Percentiles rank a stretch among this genome's conserved stretches.
Evolutionary conservation across 2,329 filamentous ascomycete species (phyloP).

Genomic region (Colletotrichum sansevieriae): DNA sequence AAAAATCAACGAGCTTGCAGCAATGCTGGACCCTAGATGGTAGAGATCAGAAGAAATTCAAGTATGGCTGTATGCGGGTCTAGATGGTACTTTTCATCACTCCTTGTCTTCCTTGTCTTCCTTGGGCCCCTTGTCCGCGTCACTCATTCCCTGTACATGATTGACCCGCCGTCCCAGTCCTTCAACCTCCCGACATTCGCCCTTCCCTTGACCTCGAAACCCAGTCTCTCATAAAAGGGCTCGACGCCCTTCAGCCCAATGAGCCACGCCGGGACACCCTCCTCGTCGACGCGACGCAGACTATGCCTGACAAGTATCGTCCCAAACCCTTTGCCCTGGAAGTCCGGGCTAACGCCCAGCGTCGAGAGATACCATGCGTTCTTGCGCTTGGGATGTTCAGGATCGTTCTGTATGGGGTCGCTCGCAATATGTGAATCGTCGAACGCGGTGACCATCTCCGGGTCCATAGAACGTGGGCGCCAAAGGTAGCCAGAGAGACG

Average conservation of each 20-base stretch:
- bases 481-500: constrained; percentile 46
- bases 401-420: constrained; percentile 44
- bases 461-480: constrained; percentile 45
- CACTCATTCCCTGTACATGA: constrained; percentile 55
- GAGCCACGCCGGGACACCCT: constrained; percentile 50
- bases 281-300: constrained; percentile 47
- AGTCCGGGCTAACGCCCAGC: constrained; percentile 49
- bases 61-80: background rate
- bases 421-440: constrained; percentile 46
- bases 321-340: constrained; percentile 51
- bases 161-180: constrained; percentile 52
- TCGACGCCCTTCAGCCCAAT: constrained; percentile 50
- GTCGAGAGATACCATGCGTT: constrained; percentile 53
- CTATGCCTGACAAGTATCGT: constrained; percentile 49
- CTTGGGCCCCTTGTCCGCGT: background rate
- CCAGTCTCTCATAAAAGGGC: constrained; percentile 50
- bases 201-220: constrained; percentile 52
- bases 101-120: background rate
- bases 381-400: constrained; percentile 47
- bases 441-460: constrained; percentile 44
- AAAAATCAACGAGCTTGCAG: too few species aligned
- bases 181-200: constrained; percentile 53
- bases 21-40: background rate
- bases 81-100: background rate
- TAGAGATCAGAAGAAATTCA: background rate